Evolutionary conservation across 2,329 filamentous ascomycete genomes (phyloP).

Genomic region (Talaromyces funiculosus): DNA sequence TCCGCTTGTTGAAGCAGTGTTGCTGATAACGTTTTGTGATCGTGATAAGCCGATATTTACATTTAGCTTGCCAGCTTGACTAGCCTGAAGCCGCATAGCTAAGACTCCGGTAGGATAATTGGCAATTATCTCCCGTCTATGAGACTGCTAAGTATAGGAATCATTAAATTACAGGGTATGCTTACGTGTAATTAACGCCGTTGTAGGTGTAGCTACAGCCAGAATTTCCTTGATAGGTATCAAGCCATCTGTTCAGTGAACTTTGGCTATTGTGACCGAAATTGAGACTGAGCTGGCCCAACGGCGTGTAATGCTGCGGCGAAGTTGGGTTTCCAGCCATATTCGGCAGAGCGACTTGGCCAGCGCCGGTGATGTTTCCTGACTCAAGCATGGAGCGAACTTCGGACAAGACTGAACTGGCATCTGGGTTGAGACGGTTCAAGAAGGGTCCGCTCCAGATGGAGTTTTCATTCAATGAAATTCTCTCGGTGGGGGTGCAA

Average conservation of each 20-base stretch:
- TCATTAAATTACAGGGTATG: not conserved
- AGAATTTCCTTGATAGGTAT: not conserved
- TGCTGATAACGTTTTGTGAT: not conserved
- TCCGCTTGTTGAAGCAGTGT: not conserved
- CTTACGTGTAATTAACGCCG: slow-evolving; percentile 1
- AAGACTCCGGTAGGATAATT: not conserved
- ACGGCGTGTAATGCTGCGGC: not conserved
- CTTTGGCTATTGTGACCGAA: not conserved
- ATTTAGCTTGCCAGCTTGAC: not conserved
- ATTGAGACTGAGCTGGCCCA: not conserved
- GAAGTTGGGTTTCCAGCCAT: not conserved
- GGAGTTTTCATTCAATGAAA: slow-evolving; percentile 21
- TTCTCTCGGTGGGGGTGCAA: slow-evolving; percentile 14
- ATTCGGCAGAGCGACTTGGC: not conserved
- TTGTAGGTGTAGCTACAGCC: not conserved
- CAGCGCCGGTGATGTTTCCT: not conserved
- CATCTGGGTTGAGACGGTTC: slow-evolving; percentile 14
- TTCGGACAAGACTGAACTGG: not conserved
- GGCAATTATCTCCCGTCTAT: not conserved
- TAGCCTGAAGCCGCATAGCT: not conserved
- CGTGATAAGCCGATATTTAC: not conserved
- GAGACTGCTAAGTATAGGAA: not conserved
- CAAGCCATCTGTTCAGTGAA: not conserved
- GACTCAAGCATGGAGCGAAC: not conserved
- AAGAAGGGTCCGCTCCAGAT: slow-evolving; percentile 19